Evolutionary conservation across 345 rosid genomes (phyloP).

Genomic region (Cardamine chenopodiifolia): DNA sequence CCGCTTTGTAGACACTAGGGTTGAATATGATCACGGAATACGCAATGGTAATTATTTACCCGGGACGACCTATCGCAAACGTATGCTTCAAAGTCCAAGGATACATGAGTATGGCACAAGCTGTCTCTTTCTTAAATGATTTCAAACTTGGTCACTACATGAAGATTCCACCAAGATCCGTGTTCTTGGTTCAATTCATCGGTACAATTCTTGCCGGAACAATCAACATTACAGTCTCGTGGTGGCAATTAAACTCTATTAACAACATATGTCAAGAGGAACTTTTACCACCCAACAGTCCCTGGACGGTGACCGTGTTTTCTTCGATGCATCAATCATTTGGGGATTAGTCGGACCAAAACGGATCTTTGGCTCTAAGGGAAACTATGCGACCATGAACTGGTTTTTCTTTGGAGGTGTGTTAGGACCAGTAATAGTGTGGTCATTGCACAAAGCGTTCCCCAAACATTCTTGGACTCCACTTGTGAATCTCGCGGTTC

Average conservation of each 20-base stretch:
- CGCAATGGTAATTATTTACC: conserved; percentile 76
- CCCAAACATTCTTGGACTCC: conserved; percentile 84
- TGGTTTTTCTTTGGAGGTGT: conserved; percentile 91
- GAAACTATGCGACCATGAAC: conserved; percentile 74
- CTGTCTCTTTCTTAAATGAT: conserved; percentile 86
- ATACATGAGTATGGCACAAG: conserved; percentile 88
- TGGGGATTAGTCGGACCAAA: conserved; percentile 92
- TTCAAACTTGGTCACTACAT: conserved; percentile 96
- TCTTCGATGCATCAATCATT: conserved; percentile 90
- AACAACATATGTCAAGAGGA: conserved; percentile 78
- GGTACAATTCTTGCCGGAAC: conserved; percentile 92
- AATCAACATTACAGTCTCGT: conserved; percentile 72
- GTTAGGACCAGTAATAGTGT: conserved; percentile 69
- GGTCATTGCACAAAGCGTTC: conserved; percentile 74
- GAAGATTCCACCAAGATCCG: conserved; percentile 96
- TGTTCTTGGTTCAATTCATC: conserved; percentile 95
- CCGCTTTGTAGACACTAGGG: conserved; percentile 68
- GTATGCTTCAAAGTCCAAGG: conserved; percentile 92
- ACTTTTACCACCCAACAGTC: conserved; percentile 69
- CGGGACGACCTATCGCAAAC: conserved; percentile 90
- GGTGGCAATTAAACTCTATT: conserved; percentile 79
- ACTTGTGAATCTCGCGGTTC: conserved; percentile 83
- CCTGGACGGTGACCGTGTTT: conserved; percentile 86
- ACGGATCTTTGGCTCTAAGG: conserved; percentile 69
- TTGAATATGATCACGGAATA: conserved; percentile 91